A percentile compares a stretch with the other conserved stretches of the same genome.
phyloP scores from a whole-genome alignment of 2,329 filamentous ascomycete species.

The Nakataea oryzae region DNA sequence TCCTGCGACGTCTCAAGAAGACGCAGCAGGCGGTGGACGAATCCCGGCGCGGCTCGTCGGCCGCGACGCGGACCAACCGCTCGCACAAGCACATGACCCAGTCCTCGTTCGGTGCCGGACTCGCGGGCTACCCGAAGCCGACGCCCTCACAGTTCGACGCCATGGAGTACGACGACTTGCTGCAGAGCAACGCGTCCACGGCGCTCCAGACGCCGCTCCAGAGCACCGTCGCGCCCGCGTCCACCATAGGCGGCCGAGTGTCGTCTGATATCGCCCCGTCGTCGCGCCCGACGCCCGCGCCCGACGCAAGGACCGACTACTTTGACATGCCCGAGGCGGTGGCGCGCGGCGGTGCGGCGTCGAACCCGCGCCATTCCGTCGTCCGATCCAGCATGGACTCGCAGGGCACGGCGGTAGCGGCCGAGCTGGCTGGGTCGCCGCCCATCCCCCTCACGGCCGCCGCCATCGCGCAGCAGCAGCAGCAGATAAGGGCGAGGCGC shows the following conservation, averaged over 20 bases:
- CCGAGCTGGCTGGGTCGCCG: background rate
- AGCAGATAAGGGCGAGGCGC: conserved; percentile 22
- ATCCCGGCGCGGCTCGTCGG: conserved; percentile 10
- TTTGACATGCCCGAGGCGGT: conserved; percentile 14
- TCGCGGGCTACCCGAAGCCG: conserved; percentile 11
- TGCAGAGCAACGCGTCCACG: conserved; percentile 14
- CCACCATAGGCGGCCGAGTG: background rate
- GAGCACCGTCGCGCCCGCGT: background rate
- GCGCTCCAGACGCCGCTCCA: background rate
- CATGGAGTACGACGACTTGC: conserved; percentile 26
- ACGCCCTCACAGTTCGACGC: conserved; percentile 32
- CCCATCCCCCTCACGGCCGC: background rate
- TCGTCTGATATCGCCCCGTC: background rate
- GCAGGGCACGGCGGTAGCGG: conserved; percentile 11
- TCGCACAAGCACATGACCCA: conserved; percentile 21
- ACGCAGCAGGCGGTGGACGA: conserved; percentile 28
- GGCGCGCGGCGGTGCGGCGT: background rate
- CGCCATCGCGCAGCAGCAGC: conserved; percentile 4
- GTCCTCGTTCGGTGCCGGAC: background rate
- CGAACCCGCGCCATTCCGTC: conserved; percentile 8
- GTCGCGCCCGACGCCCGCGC: conserved; percentile 8
- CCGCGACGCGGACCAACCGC: conserved; percentile 13
- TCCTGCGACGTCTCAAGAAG: conserved; percentile 38
- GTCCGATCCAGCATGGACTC: conserved; percentile 25
- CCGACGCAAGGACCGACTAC: conserved; percentile 15